phyloP scores from a whole-genome alignment of 306 rosid genomes.

The Fagus sylvatica region DNA sequence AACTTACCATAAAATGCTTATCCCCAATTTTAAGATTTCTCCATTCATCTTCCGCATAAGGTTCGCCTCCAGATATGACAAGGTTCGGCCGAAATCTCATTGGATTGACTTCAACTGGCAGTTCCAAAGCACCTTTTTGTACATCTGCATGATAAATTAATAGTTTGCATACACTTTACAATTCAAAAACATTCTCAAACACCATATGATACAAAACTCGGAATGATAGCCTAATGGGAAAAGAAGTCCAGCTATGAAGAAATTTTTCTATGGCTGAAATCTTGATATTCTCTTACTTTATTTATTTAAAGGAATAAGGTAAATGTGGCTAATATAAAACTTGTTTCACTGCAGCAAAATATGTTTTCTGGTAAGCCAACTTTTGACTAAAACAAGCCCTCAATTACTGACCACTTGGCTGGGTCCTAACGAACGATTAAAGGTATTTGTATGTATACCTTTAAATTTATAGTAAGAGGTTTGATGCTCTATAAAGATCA shows the following conservation, averaged over 20 bases:
- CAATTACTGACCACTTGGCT: neutral
- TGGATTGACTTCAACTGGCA: conserved; percentile 42
- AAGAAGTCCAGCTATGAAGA: neutral
- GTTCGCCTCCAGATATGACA: conserved; percentile 73
- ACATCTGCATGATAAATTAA: conserved; percentile 47
- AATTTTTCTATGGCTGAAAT: neutral
- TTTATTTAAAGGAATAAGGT: neutral
- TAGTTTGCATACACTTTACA: conserved; percentile 12
- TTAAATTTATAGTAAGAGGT: neutral
- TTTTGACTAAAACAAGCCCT: neutral
- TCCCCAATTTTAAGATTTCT: conserved; percentile 67
- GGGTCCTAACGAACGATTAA: neutral
- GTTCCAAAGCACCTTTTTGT: conserved; percentile 32
- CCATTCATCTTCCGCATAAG: conserved; percentile 95
- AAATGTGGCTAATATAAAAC: neutral
- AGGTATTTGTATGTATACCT: neutral
- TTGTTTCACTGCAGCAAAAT: neutral
- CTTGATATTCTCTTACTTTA: neutral
- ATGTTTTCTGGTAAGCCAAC: neutral
- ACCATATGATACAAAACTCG: neutral
- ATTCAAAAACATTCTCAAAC: conserved; percentile 18
- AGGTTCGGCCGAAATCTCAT: conserved; percentile 91
- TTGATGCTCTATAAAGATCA: neutral
- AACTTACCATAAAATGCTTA: conserved; percentile 64
- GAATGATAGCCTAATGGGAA: neutral